Percentiles rank a stretch among this genome's conserved stretches.
phyloP scores from a whole-genome alignment of 108 stramenopile species.

The Ochromonas danica region DNA sequence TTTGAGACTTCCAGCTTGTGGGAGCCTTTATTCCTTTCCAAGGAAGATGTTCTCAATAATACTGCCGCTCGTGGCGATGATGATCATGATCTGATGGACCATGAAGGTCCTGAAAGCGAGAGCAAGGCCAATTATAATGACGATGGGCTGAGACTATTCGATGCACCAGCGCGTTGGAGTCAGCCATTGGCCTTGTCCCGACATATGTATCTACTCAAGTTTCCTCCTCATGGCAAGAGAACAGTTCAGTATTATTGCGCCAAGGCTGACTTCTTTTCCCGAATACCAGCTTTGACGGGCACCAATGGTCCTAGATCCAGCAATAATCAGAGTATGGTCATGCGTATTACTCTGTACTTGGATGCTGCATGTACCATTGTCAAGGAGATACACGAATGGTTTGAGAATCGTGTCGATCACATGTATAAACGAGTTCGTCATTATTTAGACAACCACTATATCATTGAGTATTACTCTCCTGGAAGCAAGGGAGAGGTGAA shows the following conservation, averaged over 20 bases:
- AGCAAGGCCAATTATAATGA: neutral
- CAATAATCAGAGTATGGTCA: conserved; percentile 62
- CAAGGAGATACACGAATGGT: conserved; percentile 58
- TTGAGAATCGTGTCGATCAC: conserved; percentile 57
- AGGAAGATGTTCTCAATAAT: neutral
- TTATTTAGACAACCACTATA: conserved; percentile 46
- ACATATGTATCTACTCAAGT: conserved; percentile 41
- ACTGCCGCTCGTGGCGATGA: no score
- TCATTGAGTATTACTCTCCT: conserved; percentile 59
- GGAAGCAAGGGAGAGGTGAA: conserved; percentile 45
- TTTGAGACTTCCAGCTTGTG: neutral
- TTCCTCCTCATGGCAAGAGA: conserved; percentile 59
- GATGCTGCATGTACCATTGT: conserved; percentile 55
- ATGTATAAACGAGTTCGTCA: conserved; percentile 54
- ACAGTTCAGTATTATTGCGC: conserved; percentile 55
- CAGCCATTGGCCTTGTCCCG: conserved; percentile 45
- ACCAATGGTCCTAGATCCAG: no score
- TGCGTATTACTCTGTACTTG: conserved; percentile 54
- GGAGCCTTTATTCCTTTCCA: neutral
- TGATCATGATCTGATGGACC: neutral
- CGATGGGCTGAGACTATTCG: conserved; percentile 38
- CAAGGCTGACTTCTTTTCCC: conserved; percentile 67
- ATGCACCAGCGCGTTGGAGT: conserved; percentile 62
- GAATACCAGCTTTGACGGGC: no score
- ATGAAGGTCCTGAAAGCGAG: neutral